These are phyloP conservation scores for Kurtzmaniella fragi DNA, from an alignment of 805 yeast genomes.

Conservation along the genomic window DNA sequence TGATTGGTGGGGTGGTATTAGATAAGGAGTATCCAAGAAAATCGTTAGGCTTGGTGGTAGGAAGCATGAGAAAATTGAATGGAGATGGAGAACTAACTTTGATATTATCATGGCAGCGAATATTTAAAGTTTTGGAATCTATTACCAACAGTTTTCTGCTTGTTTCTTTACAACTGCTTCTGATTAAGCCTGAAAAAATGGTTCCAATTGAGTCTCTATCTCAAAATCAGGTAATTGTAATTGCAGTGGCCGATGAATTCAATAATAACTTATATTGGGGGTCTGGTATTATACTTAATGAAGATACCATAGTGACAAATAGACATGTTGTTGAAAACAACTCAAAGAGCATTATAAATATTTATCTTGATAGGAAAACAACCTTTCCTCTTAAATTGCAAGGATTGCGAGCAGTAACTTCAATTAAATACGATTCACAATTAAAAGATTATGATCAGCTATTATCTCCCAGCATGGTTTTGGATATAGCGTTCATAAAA, in stretches of 20 bases:
- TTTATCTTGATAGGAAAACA: conserved; percentile 3
- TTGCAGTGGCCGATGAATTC: conserved; percentile 1
- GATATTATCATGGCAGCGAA: conserved; percentile 22
- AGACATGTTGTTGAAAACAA: conserved; percentile 29
- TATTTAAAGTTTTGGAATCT: conserved; percentile 6
- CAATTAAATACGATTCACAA: conserved; percentile 9
- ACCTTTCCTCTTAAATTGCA: background rate
- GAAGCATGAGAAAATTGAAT: conserved; percentile 31
- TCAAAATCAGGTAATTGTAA: background rate
- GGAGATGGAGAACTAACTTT: conserved; percentile 43
- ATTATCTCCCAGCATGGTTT: conserved; percentile 22
- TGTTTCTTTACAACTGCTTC: background rate
- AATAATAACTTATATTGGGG: conserved; percentile 33
- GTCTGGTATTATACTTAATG: conserved; percentile 31
- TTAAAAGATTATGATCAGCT: conserved; percentile 13
- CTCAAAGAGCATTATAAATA: conserved; percentile 3
- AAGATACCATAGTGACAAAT: conserved; percentile 33
- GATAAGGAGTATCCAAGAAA: background rate
- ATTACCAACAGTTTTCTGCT: background rate
- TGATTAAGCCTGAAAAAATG: background rate
- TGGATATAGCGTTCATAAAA: conserved; percentile 36
- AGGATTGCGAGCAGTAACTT: background rate
- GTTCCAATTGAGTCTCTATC: background rate
- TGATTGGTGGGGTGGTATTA: conserved; percentile 36
- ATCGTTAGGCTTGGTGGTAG: conserved; percentile 35